A percentile compares a stretch with the other conserved stretches of the same genome.
Conservation (phyloP, 1,284 basidiomycete genomes). For the Cryptococcus depauperatus region DNA sequence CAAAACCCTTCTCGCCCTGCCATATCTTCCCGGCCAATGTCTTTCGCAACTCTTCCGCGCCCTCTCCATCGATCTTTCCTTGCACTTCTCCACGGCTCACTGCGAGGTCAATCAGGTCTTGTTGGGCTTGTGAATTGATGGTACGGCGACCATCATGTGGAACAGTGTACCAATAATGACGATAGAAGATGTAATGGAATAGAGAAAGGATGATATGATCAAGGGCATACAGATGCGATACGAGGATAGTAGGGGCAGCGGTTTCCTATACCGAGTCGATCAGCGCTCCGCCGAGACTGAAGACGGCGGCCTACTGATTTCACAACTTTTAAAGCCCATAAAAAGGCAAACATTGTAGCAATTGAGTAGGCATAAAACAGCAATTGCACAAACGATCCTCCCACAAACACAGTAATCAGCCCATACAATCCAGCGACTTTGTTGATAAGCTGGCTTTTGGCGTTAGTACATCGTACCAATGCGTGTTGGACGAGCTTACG, state of each 20-base stretch:
- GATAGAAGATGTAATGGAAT: slow-evolving; percentile 84
- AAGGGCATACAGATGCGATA: slow-evolving; percentile 83
- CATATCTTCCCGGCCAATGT: slow-evolving; percentile 72
- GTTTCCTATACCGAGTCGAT: slow-evolving; percentile 81
- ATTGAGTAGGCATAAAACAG: slow-evolving; percentile 90
- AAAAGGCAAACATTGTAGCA: slow-evolving; percentile 66
- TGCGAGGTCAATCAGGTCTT: slow-evolving; percentile 59
- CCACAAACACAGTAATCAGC: slow-evolving; percentile 80
- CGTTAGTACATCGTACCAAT: slow-evolving; percentile 1
- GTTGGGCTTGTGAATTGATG: slow-evolving; percentile 74
- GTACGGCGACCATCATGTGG: slow-evolving; percentile 79
- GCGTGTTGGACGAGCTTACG: slow-evolving; percentile 48
- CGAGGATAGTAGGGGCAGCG: slow-evolving; percentile 70
- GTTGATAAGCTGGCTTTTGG: slow-evolving; percentile 66
- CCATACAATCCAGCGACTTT: slow-evolving; percentile 98
- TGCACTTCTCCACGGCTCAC: slow-evolving; percentile 36
- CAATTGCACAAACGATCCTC: slow-evolving; percentile 81
- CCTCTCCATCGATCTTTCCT: slow-evolving; percentile 46
- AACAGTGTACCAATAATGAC: slow-evolving; percentile 80
- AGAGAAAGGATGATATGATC: slow-evolving; percentile 89
- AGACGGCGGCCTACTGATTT: slow-evolving; percentile 56
- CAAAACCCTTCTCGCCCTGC: slow-evolving; percentile 81
- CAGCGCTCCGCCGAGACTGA: no score
- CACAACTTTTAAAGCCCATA: slow-evolving; percentile 80
- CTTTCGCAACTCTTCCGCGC: slow-evolving; percentile 58